Evolutionary conservation across 371 early-diverging fungal species (phyloP).

Genomic region (Actinomortierella ambigua): DNA sequence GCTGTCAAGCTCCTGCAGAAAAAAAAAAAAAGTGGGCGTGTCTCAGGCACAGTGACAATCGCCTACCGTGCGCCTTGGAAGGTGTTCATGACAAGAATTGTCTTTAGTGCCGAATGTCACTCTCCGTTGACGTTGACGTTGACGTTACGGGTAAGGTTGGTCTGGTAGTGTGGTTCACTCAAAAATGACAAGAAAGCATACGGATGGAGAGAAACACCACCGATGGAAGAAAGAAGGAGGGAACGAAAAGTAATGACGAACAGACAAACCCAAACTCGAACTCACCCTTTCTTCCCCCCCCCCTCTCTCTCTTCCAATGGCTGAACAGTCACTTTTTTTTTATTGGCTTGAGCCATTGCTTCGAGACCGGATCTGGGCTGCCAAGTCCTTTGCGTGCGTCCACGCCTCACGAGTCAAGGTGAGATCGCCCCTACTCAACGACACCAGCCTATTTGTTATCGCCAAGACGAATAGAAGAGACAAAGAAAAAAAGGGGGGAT

Average conservation of each 20-base stretch:
- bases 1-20: no score
- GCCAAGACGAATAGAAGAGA: not conserved
- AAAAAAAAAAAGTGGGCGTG: no score
- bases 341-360: not conserved
- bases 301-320: not conserved
- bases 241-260: not conserved
- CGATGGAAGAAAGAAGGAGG: not conserved
- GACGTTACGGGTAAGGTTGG: no score
- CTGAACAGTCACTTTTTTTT: not conserved
- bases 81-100: slow-evolving; percentile 31
- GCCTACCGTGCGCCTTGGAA: slow-evolving; percentile 42
- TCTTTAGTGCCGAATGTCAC: not conserved
- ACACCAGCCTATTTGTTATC: slow-evolving; percentile 19
- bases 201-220: not conserved
- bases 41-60: no score
- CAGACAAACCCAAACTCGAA: not conserved
- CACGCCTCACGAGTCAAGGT: slow-evolving; percentile 24
- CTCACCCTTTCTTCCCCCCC: not conserved
- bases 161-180: no score
- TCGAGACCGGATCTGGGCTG: slow-evolving; percentile 22
- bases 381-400: slow-evolving; percentile 24
- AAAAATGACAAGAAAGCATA: not conserved
- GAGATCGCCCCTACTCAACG: slow-evolving; percentile 28
- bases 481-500: not conserved
- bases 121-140: no score